Conservation (phyloP, 2,329 filamentous ascomycete species). For the Coniochaeta sp. region DNA sequence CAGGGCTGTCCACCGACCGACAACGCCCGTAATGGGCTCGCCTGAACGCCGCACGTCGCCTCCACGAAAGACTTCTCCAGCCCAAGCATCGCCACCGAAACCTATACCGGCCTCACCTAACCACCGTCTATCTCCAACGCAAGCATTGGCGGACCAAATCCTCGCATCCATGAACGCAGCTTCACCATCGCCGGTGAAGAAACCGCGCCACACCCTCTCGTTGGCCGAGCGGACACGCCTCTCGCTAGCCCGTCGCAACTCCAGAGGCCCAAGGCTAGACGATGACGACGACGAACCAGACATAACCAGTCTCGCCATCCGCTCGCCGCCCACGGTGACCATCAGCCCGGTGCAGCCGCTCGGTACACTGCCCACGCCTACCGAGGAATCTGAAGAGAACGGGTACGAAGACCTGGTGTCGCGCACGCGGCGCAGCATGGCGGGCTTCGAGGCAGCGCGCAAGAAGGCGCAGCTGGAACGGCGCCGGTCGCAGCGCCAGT, state of each 20-base stretch:
- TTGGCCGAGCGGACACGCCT: constrained; percentile 74
- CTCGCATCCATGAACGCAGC: constrained; percentile 45
- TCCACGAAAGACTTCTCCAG: neutral
- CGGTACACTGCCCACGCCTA: constrained; percentile 4
- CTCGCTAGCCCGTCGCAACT: constrained; percentile 61
- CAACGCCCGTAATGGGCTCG: neutral
- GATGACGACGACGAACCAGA: constrained; percentile 23
- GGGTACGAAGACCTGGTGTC: constrained; percentile 44
- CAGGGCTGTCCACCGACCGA: neutral
- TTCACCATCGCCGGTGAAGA: constrained; percentile 52
- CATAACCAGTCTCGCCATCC: neutral
- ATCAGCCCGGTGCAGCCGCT: neutral
- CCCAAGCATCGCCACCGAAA: neutral
- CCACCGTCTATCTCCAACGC: constrained; percentile 30
- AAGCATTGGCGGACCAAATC: constrained; percentile 49
- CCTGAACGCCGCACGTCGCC: neutral
- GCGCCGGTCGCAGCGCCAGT: constrained; percentile 40
- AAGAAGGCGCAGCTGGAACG: constrained; percentile 55
- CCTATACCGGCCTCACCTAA: neutral
- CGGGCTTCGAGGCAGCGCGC: constrained; percentile 50
- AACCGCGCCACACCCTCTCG: constrained; percentile 48
- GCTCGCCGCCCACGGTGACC: neutral
- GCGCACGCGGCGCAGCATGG: constrained; percentile 56
- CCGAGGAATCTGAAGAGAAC: constrained; percentile 20
- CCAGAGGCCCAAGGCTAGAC: constrained; percentile 20